Evolutionary conservation across 768 basidiomycete genomes (phyloP).

Genomic region (Suillus paluster): DNA sequence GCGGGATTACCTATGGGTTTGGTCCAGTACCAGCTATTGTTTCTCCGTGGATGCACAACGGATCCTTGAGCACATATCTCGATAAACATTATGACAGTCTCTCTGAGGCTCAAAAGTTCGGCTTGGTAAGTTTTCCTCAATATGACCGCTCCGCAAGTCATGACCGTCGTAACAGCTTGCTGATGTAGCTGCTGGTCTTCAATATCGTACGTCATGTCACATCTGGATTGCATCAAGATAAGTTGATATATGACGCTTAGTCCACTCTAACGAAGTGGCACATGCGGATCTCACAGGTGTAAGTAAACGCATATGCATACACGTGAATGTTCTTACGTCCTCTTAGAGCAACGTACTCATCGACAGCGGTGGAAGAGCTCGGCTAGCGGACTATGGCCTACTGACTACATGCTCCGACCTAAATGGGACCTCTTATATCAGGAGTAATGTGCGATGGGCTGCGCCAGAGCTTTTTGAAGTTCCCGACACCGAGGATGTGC

Average conservation of each 20-base stretch:
- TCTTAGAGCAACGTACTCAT: slow-evolving; percentile 33
- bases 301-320: not conserved
- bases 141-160: no score
- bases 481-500: slow-evolving; percentile 12
- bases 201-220: not conserved
- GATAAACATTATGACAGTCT: no score
- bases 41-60: slow-evolving; percentile 20
- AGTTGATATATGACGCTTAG: not conserved
- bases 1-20: slow-evolving; percentile 37
- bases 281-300: slow-evolving; percentile 5
- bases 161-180: not conserved
- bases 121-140: no score
- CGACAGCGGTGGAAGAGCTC: slow-evolving; percentile 40
- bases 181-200: slow-evolving; percentile 4
- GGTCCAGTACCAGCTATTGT: slow-evolving; percentile 21
- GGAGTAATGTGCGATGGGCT: slow-evolving; percentile 49
- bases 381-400: slow-evolving; percentile 48
- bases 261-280: not conserved
- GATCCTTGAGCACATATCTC: slow-evolving; percentile 14
- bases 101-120: no score
- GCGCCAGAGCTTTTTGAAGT: slow-evolving; percentile 42
- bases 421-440: slow-evolving; percentile 35
- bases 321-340: not conserved
- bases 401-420: slow-evolving; percentile 27
- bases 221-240: not conserved